phyloP scores from a whole-genome alignment of 495 filamentous ascomycete species.

The Annulohypoxylon maeteangense region DNA sequence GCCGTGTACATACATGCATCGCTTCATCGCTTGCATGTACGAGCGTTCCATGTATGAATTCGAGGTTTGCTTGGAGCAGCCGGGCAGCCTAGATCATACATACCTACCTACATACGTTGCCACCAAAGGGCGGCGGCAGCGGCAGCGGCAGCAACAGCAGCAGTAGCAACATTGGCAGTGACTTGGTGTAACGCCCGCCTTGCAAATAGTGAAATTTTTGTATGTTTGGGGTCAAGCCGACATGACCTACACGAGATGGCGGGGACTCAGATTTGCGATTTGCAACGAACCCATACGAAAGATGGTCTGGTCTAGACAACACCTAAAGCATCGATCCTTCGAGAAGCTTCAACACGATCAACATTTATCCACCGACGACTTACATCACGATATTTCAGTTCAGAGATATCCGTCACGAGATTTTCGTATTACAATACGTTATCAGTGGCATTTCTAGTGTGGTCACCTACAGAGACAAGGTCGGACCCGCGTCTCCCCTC shows the following conservation, averaged over 20 bases:
- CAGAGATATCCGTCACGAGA: conserved; percentile 2
- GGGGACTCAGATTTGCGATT: background rate
- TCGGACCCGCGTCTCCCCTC: conserved; percentile 13
- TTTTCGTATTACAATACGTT: conserved; percentile 15
- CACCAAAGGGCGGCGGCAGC: conserved; percentile 31
- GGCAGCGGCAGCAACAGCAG: conserved; percentile 9
- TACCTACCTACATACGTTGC: conserved; percentile 15
- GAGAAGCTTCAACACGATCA: conserved; percentile 7
- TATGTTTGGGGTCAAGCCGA: conserved; percentile 20
- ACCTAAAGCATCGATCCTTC: conserved; percentile 3
- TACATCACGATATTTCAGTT: conserved; percentile 18
- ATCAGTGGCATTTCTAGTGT: conserved; percentile 13
- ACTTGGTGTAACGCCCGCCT: conserved; percentile 28
- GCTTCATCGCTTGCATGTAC: conserved; percentile 8
- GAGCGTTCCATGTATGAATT: background rate
- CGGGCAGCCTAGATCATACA: conserved; percentile 7
- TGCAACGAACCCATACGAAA: background rate
- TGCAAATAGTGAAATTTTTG: conserved; percentile 19
- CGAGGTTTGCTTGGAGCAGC: conserved; percentile 29
- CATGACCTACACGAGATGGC: background rate
- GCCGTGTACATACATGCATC: background rate
- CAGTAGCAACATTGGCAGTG: conserved; percentile 8
- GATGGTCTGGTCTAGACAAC: conserved; percentile 10
- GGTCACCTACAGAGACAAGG: background rate
- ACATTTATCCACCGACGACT: conserved; percentile 15